Evolutionary conservation across 352 stramenopile genomes (phyloP), one percentile per base, ranked within the genome.

Genomic region (Globisporangium heterothallicum): DNA sequence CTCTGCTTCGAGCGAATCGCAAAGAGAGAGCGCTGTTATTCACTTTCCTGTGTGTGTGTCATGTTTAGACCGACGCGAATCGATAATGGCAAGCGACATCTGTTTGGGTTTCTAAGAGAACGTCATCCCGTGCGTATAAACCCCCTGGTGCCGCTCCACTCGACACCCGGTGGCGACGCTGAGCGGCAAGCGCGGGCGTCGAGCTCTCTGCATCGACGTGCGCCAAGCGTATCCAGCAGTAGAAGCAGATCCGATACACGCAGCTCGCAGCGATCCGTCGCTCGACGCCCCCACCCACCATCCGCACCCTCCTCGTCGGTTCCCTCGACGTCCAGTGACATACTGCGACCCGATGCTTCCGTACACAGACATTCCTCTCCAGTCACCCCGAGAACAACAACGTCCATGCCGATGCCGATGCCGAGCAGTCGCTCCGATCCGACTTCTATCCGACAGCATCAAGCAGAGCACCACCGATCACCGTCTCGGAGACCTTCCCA

Each of bases 91-190:
- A 61, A 61, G 54, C 46, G 54, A 21, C 54, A 61, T 29, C 40
- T 61, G 9, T 61, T 61, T 30, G 54, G 54, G 44, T 50, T 48
- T 30, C 38, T 61, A 10, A 55, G 55, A 26, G 32, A 50, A 19
- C 54, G 42, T 26, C 54, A 61, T n/a, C 54, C 54, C 3, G 21
- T 54, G 40, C 46, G 46, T 29, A 32, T 48, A n/a, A 42, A 56
- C 6, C 45, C 35, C 22, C 30, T 61, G 1, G 8, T 61, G 38
- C 34, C 54, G 30, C 46, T 54, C 6, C 36, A 61, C 24, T n/a
- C n/a, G n/a, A n/a, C n/a, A n/a, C n/a, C n/a, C n/a, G n/a, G n/a
- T n/a, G 22, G 3, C 1, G 32, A 44, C 35, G 24, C 22, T 1
- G 22, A 55, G 26, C 24, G 44, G 3, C 38, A 22, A 14, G 24